Conservation (phyloP, 2,329 filamentous ascomycete genomes). For the Penicillium occitanis region DNA sequence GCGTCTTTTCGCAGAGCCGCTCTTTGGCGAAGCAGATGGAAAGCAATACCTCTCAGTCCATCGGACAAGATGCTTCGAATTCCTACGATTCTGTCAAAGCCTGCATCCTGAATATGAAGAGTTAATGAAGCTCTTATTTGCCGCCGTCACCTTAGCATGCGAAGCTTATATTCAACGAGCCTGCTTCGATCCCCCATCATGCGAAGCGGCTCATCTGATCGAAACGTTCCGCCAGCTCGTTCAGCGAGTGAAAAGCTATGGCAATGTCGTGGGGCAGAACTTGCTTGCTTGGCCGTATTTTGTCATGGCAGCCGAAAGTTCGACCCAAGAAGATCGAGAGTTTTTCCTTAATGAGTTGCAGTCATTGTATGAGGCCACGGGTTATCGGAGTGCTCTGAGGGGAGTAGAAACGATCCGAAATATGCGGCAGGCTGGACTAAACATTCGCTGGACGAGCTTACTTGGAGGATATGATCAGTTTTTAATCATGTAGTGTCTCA, state of each 20-base stretch:
- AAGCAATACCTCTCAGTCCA: not conserved
- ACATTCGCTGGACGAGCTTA: not conserved
- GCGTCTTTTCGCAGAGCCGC: not conserved
- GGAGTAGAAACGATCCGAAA: not conserved
- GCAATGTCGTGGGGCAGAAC: not conserved
- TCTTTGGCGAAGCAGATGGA: not conserved
- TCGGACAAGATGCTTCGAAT: not conserved
- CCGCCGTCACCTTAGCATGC: not conserved
- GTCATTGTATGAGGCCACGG: not conserved
- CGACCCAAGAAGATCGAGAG: not conserved
- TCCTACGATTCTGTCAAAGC: not conserved
- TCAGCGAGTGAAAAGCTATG: not conserved
- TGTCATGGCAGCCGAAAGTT: not conserved
- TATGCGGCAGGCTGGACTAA: not conserved
- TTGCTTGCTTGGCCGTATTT: not conserved
- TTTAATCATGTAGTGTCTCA: not conserved
- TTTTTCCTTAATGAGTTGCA: constrained; percentile 1
- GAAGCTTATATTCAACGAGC: not conserved
- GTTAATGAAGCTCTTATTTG: not conserved
- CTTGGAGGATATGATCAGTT: constrained; percentile 2
- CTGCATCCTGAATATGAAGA: constrained; percentile 1
- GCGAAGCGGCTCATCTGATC: not conserved
- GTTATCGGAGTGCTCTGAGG: not conserved
- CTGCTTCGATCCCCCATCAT: not conserved
- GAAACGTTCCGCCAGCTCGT: not conserved